A percentile compares a stretch with the other conserved stretches of the same genome.
Evolutionary conservation across 1,284 basidiomycete genomes (phyloP).

Genomic region (Calocybe gambosa): DNA sequence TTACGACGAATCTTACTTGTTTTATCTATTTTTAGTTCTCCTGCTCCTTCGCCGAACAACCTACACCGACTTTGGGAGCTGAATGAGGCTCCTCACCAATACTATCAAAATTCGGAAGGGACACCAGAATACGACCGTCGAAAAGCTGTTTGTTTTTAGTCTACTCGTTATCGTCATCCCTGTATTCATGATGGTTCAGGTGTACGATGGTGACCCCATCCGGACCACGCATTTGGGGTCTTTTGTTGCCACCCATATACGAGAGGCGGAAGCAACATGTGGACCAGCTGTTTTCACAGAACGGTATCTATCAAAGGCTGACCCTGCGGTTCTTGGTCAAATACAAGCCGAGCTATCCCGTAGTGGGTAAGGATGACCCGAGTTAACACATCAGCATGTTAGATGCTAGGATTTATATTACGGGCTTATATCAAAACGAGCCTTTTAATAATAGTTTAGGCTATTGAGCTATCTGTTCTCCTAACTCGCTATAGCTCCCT

Average conservation of each 20-base stretch:
- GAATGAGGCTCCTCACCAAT: constrained; percentile 45
- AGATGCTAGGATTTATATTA: no score
- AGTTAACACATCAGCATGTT: no score
- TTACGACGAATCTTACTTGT: not conserved
- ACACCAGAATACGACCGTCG: constrained; percentile 68
- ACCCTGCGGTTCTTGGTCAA: constrained; percentile 64
- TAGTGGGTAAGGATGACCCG: not conserved
- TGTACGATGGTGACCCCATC: constrained; percentile 64
- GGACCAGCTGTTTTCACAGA: constrained; percentile 54
- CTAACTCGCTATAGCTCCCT: constrained; percentile 47
- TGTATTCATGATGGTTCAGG: constrained; percentile 30
- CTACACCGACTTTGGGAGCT: constrained; percentile 65
- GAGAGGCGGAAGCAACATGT: constrained; percentile 51
- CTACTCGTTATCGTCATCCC: not conserved
- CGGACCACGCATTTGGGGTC: constrained; percentile 54
- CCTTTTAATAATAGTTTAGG: no score
- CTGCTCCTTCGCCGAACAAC: constrained; percentile 25
- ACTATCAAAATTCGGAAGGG: constrained; percentile 53
- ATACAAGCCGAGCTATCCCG: constrained; percentile 48
- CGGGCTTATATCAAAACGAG: no score
- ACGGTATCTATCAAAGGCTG: constrained; percentile 56
- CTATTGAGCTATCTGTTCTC: constrained; percentile 25
- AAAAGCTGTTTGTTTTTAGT: constrained; percentile 43
- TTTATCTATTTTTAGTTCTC: constrained; percentile 7
- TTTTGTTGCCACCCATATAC: constrained; percentile 51